Evolutionary conservation across 1,139 yeast species (phyloP), one percentile per base, ranked within the genome.

Genomic region (Taphrina pruni): DNA sequence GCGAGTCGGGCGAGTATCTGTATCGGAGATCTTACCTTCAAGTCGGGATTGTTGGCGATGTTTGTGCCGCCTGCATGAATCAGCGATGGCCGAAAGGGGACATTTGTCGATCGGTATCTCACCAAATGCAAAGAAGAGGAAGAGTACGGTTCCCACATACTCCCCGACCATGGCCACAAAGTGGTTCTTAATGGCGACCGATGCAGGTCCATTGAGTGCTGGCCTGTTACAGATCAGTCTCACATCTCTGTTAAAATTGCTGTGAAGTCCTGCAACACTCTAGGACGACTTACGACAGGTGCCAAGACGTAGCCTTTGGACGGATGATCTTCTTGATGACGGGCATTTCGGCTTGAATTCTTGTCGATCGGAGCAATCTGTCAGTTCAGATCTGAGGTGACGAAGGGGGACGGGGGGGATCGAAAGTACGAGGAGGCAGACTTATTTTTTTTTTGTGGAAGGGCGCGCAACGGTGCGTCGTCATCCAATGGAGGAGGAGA

Each of bases 101-200:
- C 79, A 20, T 7, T 79, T 90, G 96, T 78, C 87, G 88, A 72
- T 82, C 77, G 38, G 82, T 79, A 20, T 70, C 73, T 86, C 86
- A 69, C 89, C 84, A 74, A 85, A 89, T 8, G 97, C 96, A 73
- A 87, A 84, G 87, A 92, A 88, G 74, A 91, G 82, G 80, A 91
- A 91, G 79, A 89, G 82, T 76, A 89, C 90, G 48, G 97, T 90
- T 75, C 97, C 97, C 75, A 87, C 85, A 78, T 90, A 89, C 80
- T 90, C 97, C 78, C 87, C 89, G 72, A 82, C 77, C 43, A 82
- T 79, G 20, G 88, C 88, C 72, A 85, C 78, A 50, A 55, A 41
- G 21, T 65, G 66, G 45, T 62, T 62, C 43, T 62, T 62, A 45
- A 62, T 12, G n/a, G 60, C 60, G 8, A 62, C 36, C 41, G 56